phyloP scores from a whole-genome alignment of 2,329 filamentous ascomycete genomes.

The Botrytis byssoidea region DNA sequence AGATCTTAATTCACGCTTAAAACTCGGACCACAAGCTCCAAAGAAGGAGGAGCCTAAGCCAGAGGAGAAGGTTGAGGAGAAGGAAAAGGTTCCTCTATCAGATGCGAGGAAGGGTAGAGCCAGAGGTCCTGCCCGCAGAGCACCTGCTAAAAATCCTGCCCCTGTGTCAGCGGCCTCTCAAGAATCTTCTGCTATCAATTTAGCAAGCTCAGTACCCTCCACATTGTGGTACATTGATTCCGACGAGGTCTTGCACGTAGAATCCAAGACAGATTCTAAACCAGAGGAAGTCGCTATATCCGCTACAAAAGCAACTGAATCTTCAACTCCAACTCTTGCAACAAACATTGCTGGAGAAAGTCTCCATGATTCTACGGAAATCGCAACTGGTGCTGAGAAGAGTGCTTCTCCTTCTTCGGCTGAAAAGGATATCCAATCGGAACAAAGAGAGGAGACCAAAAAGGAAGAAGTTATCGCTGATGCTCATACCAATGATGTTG shows the following conservation, averaged over 20 bases:
- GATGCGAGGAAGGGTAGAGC: slow-evolving; percentile 91
- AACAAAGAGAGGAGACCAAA: slow-evolving; percentile 26
- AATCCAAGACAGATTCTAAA: slow-evolving; percentile 13
- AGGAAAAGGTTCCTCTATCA: slow-evolving; percentile 73
- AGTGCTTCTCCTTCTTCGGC: slow-evolving; percentile 21
- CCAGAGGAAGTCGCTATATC: slow-evolving; percentile 7
- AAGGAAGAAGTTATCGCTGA: slow-evolving; percentile 22
- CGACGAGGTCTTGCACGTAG: slow-evolving; percentile 41
- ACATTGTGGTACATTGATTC: slow-evolving; percentile 45
- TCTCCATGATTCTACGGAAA: slow-evolving; percentile 29
- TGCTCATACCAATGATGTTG: slow-evolving; percentile 19
- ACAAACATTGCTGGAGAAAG: slow-evolving; percentile 33
- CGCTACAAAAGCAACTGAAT: slow-evolving; percentile 25
- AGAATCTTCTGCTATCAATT: slow-evolving; percentile 22
- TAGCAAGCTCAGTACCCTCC: slow-evolving; percentile 38
- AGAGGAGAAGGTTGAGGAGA: slow-evolving; percentile 56
- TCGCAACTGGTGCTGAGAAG: slow-evolving; percentile 24
- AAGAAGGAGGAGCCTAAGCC: slow-evolving; percentile 68
- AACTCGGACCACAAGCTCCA: slow-evolving; percentile 76
- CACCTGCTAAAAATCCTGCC: slow-evolving; percentile 50
- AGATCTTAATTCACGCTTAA: slow-evolving; percentile 85
- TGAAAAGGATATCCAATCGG: slow-evolving; percentile 24
- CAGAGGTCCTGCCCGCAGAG: slow-evolving; percentile 78
- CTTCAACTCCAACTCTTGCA: slow-evolving; percentile 30
- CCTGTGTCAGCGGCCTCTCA: slow-evolving; percentile 25